Base-by-base conservation (phyloP, 2,329 filamentous ascomycete species). In the Trichoderma semiorbis region DNA sequence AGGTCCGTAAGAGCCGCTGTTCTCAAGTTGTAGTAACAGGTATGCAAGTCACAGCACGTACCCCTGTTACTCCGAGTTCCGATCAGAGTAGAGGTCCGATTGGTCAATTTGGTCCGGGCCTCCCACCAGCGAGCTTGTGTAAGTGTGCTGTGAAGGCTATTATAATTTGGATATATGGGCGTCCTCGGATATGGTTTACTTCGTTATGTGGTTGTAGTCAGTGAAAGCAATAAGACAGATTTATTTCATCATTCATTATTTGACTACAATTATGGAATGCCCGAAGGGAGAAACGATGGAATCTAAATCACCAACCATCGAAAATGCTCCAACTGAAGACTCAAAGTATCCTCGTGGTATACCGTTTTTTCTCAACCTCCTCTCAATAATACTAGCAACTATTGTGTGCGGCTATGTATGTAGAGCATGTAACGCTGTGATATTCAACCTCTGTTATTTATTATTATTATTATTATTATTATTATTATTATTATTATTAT, bases 371-470 rank as follows among this genome's bases (percentile, higher is more conserved):
- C 58, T 62, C 21, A 62, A 62, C 32, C 58, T 62, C 12, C 32
- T 62, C n/a, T 62, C 58, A 62, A 62, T 62, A 62, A 62, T 62
- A 62, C 32, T 62, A 62, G 58, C 58, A 39, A 62, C 58, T 18
- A 62, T 62, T 16, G 32, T 62, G 12, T 62, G 32, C 58, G 58
- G 58, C 21, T 62, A 62, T 62, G 58, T 62, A 62, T 39, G 58
- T n/a, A 12, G 6, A 61, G n/a, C 3, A 61, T 47, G 43, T 2
- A n/a, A 47, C 43, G 8, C 8, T 1, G 6, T 47, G 18, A n/a
- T n/a, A n/a, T 47, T 47, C 18, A 47, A 21, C 3, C 18, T 47
- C n/a, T n/a, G n/a, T n/a, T n/a, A n/a, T n/a, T n/a, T n/a, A n/a
- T n/a, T n/a, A n/a, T n/a, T n/a, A n/a, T n/a, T n/a, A n/a, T n/a